A percentile compares a stretch with the other conserved stretches of the same genome.
Conservation (phyloP, 1,139 yeast species). For the Pichia sp. region DNA sequence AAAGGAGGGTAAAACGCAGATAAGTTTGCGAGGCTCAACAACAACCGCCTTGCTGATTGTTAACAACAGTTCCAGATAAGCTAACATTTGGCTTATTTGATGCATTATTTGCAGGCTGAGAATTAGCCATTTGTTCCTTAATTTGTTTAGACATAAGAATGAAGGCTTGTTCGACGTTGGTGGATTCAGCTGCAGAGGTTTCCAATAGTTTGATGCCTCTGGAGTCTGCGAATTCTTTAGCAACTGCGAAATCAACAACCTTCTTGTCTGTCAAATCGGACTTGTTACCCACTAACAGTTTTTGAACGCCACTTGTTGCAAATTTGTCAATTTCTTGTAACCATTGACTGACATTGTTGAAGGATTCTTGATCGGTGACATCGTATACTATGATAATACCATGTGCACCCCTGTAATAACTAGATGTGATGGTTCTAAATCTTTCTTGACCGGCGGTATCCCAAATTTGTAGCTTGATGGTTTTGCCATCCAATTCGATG, state of each 20-base stretch:
- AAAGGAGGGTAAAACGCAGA: no score
- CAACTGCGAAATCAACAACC: conserved; percentile 92
- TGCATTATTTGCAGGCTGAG: conserved; percentile 37
- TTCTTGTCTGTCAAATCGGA: conserved; percentile 91
- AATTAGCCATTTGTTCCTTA: conserved; percentile 87
- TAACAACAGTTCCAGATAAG: conserved; percentile 82
- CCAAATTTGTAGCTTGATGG: conserved; percentile 97
- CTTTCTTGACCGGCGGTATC: conserved; percentile 99
- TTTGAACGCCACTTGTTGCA: conserved; percentile 97
- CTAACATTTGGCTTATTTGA: conserved; percentile 67
- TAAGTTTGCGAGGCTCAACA: conserved; percentile 34
- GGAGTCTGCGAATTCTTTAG: conserved; percentile 96
- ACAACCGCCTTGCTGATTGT: conserved; percentile 65
- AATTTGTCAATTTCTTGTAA: conserved; percentile 97
- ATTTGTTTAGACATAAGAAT: conserved; percentile 98
- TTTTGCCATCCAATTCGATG: conserved; percentile 92
- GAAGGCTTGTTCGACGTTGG: conserved; percentile 97
- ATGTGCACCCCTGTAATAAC: conserved; percentile 97
- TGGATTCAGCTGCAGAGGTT: conserved; percentile 91
- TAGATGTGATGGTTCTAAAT: conserved; percentile 94
- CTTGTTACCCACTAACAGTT: conserved; percentile 92
- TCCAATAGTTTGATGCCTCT: conserved; percentile 93
- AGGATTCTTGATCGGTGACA: conserved; percentile 96
- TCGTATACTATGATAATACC: conserved; percentile 97
- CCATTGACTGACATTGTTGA: conserved; percentile 98